Conservation (phyloP, 1,284 basidiomycete genomes). For the Trichosporon sp. region DNA sequence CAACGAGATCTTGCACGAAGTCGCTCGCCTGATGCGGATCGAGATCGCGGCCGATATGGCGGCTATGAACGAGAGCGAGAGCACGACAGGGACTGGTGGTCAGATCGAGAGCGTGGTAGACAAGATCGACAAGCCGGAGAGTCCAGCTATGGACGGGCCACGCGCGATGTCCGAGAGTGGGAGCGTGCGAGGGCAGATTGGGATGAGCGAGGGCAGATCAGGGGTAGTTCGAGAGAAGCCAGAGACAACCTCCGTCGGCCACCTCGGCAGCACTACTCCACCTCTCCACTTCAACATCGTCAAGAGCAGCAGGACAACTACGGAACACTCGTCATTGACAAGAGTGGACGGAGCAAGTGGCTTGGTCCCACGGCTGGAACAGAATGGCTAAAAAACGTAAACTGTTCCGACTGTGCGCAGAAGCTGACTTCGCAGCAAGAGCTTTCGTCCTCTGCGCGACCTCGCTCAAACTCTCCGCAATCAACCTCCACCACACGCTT, state of each 20-base stretch:
- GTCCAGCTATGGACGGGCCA: neutral
- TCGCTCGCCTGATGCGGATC: neutral
- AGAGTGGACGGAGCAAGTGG: constrained; percentile 31
- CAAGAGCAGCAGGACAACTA: constrained; percentile 22
- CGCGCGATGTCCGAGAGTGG: neutral
- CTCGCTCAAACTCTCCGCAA: neutral
- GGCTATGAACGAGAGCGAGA: constrained; percentile 1
- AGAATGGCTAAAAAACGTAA: constrained; percentile 38
- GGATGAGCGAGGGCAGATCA: neutral
- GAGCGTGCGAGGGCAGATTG: neutral
- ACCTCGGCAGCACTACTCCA: neutral
- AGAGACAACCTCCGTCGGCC: neutral
- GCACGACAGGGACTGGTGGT: neutral
- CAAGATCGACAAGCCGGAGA: neutral
- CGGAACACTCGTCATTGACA: constrained; percentile 33
- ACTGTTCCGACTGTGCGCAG: neutral
- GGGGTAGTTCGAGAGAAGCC: neutral
- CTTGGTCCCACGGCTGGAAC: constrained; percentile 35
- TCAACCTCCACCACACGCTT: neutral
- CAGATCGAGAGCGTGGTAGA: neutral
- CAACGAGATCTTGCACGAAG: neutral
- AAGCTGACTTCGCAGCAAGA: constrained; percentile 13
- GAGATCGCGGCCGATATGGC: neutral
- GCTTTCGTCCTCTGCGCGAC: neutral
- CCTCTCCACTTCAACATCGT: neutral